These are phyloP conservation scores for Pneumocystis wakefieldiae DNA, from an alignment of 1,139 yeast species.

Conservation along the genomic window DNA sequence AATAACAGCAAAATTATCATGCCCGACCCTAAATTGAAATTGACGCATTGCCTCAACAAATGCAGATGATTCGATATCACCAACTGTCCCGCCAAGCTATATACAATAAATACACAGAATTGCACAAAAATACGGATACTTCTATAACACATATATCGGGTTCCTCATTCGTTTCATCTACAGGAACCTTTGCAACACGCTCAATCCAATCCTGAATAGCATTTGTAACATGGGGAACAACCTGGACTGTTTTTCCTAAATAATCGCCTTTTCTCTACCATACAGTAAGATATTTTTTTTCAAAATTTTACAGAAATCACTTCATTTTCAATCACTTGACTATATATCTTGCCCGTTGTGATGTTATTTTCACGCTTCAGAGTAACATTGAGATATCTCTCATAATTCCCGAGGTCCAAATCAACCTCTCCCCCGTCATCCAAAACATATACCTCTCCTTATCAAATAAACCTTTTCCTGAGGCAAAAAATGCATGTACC, in stretches of 20 bases:
- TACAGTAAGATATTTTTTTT: not conserved
- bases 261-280: slow-evolving; percentile 75
- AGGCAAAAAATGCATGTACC: slow-evolving; percentile 31
- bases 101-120: not conserved
- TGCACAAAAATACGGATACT: not conserved
- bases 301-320: not conserved
- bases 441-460: slow-evolving; percentile 73
- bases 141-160: slow-evolving; percentile 86
- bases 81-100: slow-evolving; percentile 94
- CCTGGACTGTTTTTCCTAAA: slow-evolving; percentile 97
- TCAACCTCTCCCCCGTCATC: slow-evolving; percentile 99
- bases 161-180: slow-evolving; percentile 75
- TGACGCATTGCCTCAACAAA: slow-evolving; percentile 97
- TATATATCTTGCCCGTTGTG: slow-evolving; percentile 94
- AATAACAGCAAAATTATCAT: slow-evolving; percentile 82
- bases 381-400: slow-evolving; percentile 85
- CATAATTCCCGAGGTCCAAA: slow-evolving; percentile 93
- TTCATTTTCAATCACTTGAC: slow-evolving; percentile 83
- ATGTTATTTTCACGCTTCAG: slow-evolving; percentile 88
- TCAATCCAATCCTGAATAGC: slow-evolving; percentile 99
- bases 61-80: slow-evolving; percentile 97
- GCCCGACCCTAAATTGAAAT: slow-evolving; percentile 92
- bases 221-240: slow-evolving; percentile 92
- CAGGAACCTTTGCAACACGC: slow-evolving; percentile 79
- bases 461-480: not conserved